Evolutionary conservation across 805 yeast genomes (phyloP).

Genomic region (Pichia insulana): DNA sequence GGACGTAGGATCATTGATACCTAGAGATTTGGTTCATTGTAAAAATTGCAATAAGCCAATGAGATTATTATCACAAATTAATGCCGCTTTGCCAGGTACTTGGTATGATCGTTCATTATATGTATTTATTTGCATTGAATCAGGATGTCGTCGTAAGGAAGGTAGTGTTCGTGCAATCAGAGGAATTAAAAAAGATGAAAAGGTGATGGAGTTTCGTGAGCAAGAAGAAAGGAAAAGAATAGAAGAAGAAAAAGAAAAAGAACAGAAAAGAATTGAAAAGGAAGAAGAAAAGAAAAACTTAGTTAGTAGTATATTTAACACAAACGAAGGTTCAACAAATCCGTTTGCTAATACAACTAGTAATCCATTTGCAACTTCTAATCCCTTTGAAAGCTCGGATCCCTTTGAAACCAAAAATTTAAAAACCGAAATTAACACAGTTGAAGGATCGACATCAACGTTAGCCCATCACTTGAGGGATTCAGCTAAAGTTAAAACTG

Average conservation of each 20-base stretch:
- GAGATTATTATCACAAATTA: constrained; percentile 70
- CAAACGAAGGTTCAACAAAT: constrained; percentile 27
- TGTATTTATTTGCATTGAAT: constrained; percentile 62
- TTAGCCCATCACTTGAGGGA: constrained; percentile 4
- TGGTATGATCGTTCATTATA: constrained; percentile 77
- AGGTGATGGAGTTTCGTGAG: constrained; percentile 32
- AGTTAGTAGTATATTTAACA: constrained; percentile 29
- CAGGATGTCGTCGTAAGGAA: constrained; percentile 54
- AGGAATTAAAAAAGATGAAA: constrained; percentile 59
- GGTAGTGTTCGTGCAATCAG: constrained; percentile 73
- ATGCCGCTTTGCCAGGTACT: constrained; percentile 64
- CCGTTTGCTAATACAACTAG: constrained; percentile 16
- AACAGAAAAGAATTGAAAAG: constrained; percentile 34
- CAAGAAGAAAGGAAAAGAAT: constrained; percentile 33
- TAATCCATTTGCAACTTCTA: constrained; percentile 13
- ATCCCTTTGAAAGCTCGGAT: constrained; percentile 21
- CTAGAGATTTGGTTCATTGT: constrained; percentile 47
- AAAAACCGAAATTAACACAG: not conserved
- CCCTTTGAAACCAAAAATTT: constrained; percentile 17
- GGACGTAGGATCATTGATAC: constrained; percentile 49
- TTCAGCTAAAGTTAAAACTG: not conserved
- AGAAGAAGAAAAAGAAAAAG: constrained; percentile 36
- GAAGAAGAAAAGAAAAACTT: constrained; percentile 32
- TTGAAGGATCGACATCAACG: not conserved
- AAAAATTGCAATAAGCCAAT: constrained; percentile 52